Conservation (phyloP, 2,329 filamentous ascomycete genomes). For the Diaporthe sp. region DNA sequence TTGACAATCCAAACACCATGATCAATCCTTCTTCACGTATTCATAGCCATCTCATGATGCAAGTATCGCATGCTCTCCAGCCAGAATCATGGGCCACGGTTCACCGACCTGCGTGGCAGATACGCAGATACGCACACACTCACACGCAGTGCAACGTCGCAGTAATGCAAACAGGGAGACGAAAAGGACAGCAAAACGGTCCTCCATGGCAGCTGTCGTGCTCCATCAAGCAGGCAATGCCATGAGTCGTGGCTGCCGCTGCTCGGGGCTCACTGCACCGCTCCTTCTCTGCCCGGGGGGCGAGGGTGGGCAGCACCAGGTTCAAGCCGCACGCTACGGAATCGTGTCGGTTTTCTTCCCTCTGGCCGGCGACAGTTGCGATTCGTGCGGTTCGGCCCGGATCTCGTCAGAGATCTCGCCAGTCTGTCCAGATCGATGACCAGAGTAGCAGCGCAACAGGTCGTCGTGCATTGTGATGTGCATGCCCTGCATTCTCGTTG, state of each 20-base stretch:
- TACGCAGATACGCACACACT: not conserved
- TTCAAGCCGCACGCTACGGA: constrained; percentile 14
- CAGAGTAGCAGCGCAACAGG: not conserved
- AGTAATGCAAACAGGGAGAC: not conserved
- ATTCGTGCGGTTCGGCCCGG: constrained; percentile 19
- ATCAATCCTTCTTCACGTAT: not conserved
- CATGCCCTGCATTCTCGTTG: constrained; percentile 8
- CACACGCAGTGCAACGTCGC: constrained; percentile 7
- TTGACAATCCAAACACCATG: not conserved
- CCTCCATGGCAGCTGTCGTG: constrained; percentile 20
- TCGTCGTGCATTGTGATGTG: not conserved
- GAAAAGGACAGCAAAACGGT: constrained; percentile 4
- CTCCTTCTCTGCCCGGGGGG: not conserved
- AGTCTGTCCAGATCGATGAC: not conserved
- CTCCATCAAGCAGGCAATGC: constrained; percentile 1
- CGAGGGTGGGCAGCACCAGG: not conserved
- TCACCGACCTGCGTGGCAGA: constrained; percentile 9
- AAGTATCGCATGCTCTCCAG: not conserved
- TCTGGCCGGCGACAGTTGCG: not conserved
- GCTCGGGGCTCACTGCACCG: not conserved
- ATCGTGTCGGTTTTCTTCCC: not conserved
- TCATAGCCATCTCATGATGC: not conserved
- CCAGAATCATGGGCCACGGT: not conserved
- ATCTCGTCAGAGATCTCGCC: constrained; percentile 16
- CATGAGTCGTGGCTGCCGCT: constrained; percentile 25